These are phyloP conservation scores for Fusarium proliferatum DNA, from an alignment of 2,329 filamentous ascomycete species.

Conservation along the genomic window DNA sequence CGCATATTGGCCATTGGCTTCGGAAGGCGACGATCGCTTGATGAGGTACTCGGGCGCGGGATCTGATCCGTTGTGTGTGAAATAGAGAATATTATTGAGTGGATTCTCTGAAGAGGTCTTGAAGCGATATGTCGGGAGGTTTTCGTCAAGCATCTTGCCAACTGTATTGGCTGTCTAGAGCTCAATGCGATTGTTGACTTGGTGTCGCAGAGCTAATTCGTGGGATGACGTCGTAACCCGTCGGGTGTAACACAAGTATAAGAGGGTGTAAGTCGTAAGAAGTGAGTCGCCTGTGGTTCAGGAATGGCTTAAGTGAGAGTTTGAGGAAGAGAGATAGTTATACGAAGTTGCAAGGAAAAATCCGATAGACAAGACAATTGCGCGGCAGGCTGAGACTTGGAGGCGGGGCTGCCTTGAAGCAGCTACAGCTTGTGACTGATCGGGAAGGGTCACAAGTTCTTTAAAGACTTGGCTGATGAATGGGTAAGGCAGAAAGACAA, in stretches of 20 bases:
- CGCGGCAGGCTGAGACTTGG: constrained; percentile 32
- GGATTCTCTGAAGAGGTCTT: constrained; percentile 64
- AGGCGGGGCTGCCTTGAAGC: constrained; percentile 19
- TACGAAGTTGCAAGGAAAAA: constrained; percentile 16
- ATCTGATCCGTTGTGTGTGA: constrained; percentile 80
- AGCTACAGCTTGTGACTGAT: constrained; percentile 21
- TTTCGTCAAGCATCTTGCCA: constrained; percentile 84
- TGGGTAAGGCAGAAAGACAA: neutral
- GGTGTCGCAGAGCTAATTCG: constrained; percentile 11
- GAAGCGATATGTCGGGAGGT: constrained; percentile 79
- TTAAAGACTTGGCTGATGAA: constrained; percentile 6
- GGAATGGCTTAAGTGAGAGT: neutral
- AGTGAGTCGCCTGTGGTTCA: neutral
- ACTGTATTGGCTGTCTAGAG: neutral
- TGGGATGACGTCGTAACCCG: constrained; percentile 23
- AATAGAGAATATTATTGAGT: constrained; percentile 67
- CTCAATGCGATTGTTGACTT: constrained; percentile 9
- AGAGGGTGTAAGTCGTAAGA: neutral
- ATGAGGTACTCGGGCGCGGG: constrained; percentile 84
- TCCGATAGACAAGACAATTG: constrained; percentile 21
- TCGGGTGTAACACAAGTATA: constrained; percentile 1
- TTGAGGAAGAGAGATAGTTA: neutral
- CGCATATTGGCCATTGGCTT: constrained; percentile 85
- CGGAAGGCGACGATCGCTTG: constrained; percentile 74
- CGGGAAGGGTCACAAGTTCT: constrained; percentile 13